A percentile compares a stretch with the other conserved stretches of the same genome.
These are phyloP conservation scores for Aegilops tauschii DNA, from an alignment of 176 grass and related monocot genomes.

Conservation along the genomic window DNA sequence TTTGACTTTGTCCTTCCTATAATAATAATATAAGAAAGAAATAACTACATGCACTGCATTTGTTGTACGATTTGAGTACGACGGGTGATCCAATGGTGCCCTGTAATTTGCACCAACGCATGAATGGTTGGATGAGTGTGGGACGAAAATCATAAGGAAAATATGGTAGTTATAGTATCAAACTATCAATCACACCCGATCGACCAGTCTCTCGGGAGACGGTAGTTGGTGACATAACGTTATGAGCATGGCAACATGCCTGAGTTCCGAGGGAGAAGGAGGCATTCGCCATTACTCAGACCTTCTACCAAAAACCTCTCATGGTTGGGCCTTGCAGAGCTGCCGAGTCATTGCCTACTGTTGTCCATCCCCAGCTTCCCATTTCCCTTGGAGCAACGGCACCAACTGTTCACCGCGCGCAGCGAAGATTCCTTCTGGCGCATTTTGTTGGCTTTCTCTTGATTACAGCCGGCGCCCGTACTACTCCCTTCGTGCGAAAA, in stretches of 20 bases:
- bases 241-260: slow-evolving; percentile 13
- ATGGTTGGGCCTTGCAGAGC: background rate
- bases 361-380: background rate
- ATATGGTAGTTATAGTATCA: no score
- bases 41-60: no score
- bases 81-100: no score
- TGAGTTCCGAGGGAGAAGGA: background rate
- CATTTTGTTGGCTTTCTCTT: background rate
- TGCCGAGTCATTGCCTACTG: background rate
- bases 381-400: background rate
- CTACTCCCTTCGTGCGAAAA: no score
- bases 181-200: background rate
- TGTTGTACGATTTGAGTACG: no score
- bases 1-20: no score
- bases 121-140: no score
- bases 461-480: no score
- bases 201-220: background rate
- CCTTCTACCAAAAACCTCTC: background rate
- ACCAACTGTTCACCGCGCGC: background rate
- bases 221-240: slow-evolving; percentile 15
- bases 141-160: no score
- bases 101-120: no score
- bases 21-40: no score
- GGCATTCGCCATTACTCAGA: background rate
- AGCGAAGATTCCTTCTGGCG: background rate